Evolutionary conservation across 176 grass and related monocot species (phyloP), one percentile per base, ranked within the genome.

Genomic region (Calamus simplicifolius): DNA sequence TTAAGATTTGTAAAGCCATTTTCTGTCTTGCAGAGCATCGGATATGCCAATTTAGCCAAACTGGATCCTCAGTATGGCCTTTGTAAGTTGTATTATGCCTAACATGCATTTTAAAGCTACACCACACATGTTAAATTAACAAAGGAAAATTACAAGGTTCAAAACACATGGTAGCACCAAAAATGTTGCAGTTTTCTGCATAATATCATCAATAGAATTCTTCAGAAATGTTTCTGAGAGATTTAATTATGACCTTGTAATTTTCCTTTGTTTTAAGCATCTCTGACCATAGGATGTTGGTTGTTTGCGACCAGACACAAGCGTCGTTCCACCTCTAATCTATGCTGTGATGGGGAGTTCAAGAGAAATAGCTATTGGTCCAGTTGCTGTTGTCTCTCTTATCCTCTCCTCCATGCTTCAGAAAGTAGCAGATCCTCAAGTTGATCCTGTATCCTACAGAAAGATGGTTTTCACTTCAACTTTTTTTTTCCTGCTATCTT

Each of bases 341-440:
- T 96, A 96, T 72, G 77, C 91, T 5, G 75, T 96, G 26, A 90
- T 96, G 91, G 91, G 91, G 28, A 82, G 76, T 71, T 96, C 91
- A 57, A 62, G 75, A 79, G 91, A 96, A 58, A 77, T 96, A 56
- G 91, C 86, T 67, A 77, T 96, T 48, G 91, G 86, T 5, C 91
- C 91, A 6, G 91, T 96, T 29, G 91, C 91, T 57, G 91, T 96
- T 5, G 86, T 96, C 4, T 96, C 91, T 64, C 83, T 96, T 65
- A 83, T 96, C 27, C 75, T 96, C 25, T 96, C 91, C 25, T 96
- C 91, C 4, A 87, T 96, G 91, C 35, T 90, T 51, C 80, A 84
- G 81, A 96, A 85, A 61, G 10, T 90, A 59, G 86, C 79, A 21
- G 91, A 96, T 82, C 91, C 91, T 25, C 70, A 64, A 8, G 48